Percentiles rank a stretch among this genome's conserved stretches.
These are phyloP conservation scores for Beauveria sp. DNA, from an alignment of 2,329 filamentous ascomycete species.

Conservation along the genomic window DNA sequence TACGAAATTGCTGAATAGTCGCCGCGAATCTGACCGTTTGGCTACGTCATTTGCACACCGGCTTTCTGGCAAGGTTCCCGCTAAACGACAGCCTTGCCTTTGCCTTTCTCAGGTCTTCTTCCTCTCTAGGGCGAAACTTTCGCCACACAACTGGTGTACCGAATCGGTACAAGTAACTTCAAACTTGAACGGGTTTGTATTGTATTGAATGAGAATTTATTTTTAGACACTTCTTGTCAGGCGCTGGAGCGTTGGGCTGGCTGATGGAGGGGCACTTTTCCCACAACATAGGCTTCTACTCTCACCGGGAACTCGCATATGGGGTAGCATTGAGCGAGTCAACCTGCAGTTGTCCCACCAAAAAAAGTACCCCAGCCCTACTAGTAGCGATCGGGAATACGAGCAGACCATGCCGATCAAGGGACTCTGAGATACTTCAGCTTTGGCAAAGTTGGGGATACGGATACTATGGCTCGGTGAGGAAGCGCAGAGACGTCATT, in stretches of 20 bases:
- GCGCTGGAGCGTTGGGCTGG: too few species aligned
- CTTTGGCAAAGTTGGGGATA: not conserved
- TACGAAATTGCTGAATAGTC: not conserved
- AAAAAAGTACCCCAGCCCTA: not conserved
- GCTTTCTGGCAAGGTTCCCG: not conserved
- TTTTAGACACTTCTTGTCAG: too few species aligned
- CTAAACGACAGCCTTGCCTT: not conserved
- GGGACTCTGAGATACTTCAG: not conserved
- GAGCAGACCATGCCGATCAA: not conserved
- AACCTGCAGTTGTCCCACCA: not conserved
- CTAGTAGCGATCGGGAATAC: slow-evolving; percentile 2
- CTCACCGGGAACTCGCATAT: too few species aligned
- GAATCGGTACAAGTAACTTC: too few species aligned
- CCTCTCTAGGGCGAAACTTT: too few species aligned
- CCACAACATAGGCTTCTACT: too few species aligned
- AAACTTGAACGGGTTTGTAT: too few species aligned
- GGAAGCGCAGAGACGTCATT: not conserved
- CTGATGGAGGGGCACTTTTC: too few species aligned
- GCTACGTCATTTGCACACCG: not conserved
- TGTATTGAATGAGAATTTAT: too few species aligned
- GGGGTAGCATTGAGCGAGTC: not conserved
- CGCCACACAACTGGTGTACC: too few species aligned
- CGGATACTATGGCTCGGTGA: not conserved
- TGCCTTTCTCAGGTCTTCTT: not conserved
- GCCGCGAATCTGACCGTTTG: not conserved